Evolutionary conservation across 1,284 basidiomycete species (phyloP), one percentile per base, ranked within the genome.

Genomic region (Trametes hirsuta): DNA sequence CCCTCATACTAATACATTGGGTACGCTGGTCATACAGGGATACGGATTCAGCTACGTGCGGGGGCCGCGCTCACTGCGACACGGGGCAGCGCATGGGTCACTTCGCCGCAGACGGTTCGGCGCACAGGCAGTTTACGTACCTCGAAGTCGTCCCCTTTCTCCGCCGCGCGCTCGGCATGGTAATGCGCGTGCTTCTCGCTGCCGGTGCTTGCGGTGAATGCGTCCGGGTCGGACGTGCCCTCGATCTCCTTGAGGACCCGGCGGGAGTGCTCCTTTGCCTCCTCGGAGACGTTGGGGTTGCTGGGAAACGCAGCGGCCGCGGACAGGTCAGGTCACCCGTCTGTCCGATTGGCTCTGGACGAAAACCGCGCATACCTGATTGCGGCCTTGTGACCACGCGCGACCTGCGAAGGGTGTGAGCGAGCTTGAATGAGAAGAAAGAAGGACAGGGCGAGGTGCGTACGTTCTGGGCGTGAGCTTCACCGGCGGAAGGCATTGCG

Each of bases 251-350:
- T 69, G 8, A 79, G 68, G 12, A 73, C 71, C 35, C 74, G 68
- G 30, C 68, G 71, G n/a, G 78, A 77, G 57, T 74, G 72, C n/a
- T 73, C 74, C 66, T 79, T 80, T 4, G 79, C 76, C 65, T 77
- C 76, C 47, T 76, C 75, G 35, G 75, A 77, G 22, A 75, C 75
- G 56, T 73, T 76, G 6, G 78, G 76, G 66, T 81, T 80, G 47
- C 56, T 61, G 35, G 1, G 14, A 9, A 18, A 30, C 5, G 30
- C 30, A 1, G 30, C 12, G 24, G 36, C 25, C 18, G 18, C 18
- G 18, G 18, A 18, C 18, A 18, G 41, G 52, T 34, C 15, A 41
- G 30, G 35, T 35, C 24, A 6, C 30, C 6, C 14, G 24, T 2
- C 12, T 21, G 1, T 18, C 2, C 6, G 12, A 15, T n/a, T 12